Base-by-base conservation (phyloP, 768 basidiomycete genomes). In the Termitomyces sp. region DNA sequence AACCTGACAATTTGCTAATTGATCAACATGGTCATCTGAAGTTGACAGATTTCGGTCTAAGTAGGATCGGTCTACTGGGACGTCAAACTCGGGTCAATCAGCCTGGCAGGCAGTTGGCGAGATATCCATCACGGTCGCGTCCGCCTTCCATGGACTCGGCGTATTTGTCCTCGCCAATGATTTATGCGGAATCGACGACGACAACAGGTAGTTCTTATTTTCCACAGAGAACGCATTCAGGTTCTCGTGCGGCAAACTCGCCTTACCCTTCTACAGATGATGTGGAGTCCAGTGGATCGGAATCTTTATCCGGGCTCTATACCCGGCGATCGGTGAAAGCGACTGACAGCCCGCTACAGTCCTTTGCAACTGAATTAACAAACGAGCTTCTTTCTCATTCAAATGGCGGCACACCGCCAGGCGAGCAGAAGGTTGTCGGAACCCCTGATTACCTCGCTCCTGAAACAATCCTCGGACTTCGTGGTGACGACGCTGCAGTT, bases 401-500 rank as follows among this genome's bases (percentile, higher is more conserved):
- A 15, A 81, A 78, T 57, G 76, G 79, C 27, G 78, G 82, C 7
- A 89, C 91, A 2, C 88, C 91, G 20, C 87, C 88, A 18, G 87
- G 87, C 18, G 92, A 94, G 60, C 91, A 94, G 74, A 93, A 93
- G 73, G 95, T 98, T 67, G 96, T 96, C 27, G 96, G 96, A 22
- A 99, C 96, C 4, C 96, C 96, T 4, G 96, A 99, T 71, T 99
- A 99, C 71, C 82, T 98, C 45, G 95, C 95, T 15, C 95, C 95
- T 1, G 93, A 96, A 73, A 94, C 89, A 7, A 96, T 98, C 59
- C 84, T 98, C 57, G 97, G 97, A 55, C 81, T 98, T 62, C 91
- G 95, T 45, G 92, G 93, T 37, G 97, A 98, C 67, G 95, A 98
- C 72, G 89, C 87, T 33, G 87, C 89, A 8, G 97, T 99, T 64